Evolutionary conservation across 2,329 filamentous ascomycete genomes (phyloP).

Genomic region (Rugonectria rugulosa): DNA sequence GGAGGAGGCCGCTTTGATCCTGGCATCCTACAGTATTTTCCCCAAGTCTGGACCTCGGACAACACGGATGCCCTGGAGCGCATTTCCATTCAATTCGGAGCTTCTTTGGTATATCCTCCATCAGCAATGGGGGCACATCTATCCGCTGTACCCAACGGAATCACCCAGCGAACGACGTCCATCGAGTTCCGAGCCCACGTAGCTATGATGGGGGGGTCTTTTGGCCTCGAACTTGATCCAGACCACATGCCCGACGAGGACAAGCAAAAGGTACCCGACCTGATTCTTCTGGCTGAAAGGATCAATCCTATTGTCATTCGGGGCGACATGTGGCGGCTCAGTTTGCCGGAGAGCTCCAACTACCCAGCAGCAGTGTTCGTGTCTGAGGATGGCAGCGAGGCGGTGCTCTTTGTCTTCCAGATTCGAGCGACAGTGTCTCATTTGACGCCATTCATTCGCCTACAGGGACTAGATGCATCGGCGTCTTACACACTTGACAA

Average conservation of each 20-base stretch:
- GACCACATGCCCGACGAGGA: slow-evolving; percentile 59
- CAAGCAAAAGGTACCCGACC: slow-evolving; percentile 57
- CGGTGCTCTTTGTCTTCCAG: slow-evolving; percentile 68
- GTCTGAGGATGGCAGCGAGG: slow-evolving; percentile 56
- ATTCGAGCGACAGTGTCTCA: slow-evolving; percentile 57
- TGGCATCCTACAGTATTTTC: slow-evolving; percentile 69
- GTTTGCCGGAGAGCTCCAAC: slow-evolving; percentile 64
- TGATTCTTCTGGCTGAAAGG: slow-evolving; percentile 62
- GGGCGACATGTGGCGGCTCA: slow-evolving; percentile 67
- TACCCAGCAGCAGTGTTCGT: slow-evolving; percentile 70
- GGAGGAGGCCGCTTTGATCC: slow-evolving; percentile 71
- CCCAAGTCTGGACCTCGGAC: slow-evolving; percentile 71
- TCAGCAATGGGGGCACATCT: slow-evolving; percentile 73
- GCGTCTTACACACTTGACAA: slow-evolving; percentile 63
- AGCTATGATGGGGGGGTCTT: slow-evolving; percentile 73
- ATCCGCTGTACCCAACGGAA: slow-evolving; percentile 65
- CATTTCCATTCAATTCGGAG: slow-evolving; percentile 69
- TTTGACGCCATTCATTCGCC: slow-evolving; percentile 59
- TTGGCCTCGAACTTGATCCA: slow-evolving; percentile 70
- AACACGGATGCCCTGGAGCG: slow-evolving; percentile 70
- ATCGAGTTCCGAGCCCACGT: slow-evolving; percentile 70
- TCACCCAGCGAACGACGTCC: slow-evolving; percentile 62
- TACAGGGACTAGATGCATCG: slow-evolving; percentile 63
- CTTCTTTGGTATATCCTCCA: slow-evolving; percentile 67
- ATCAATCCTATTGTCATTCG: slow-evolving; percentile 66